Conservation (phyloP, 1,284 basidiomycete species). For the Tilletiaria anomala region DNA sequence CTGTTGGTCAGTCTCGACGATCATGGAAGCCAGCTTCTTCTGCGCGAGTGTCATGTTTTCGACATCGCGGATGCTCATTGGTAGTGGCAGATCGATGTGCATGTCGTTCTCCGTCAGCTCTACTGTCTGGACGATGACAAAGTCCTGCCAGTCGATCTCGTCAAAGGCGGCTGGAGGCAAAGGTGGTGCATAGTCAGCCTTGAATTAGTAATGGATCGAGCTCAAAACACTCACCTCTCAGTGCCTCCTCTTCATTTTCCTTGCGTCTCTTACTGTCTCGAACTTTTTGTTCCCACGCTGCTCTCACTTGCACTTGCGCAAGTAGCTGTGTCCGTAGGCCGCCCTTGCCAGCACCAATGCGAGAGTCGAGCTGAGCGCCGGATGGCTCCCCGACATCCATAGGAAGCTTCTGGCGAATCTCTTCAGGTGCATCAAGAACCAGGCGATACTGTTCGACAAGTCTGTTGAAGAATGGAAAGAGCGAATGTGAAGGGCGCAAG, state of each 20-base stretch:
- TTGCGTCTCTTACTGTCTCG: conserved; percentile 69
- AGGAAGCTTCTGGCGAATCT: conserved; percentile 55
- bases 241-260: conserved; percentile 70
- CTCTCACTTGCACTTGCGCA: conserved; percentile 58
- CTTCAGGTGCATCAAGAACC: conserved; percentile 68
- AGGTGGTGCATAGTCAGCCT: not conserved
- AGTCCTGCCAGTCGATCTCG: conserved; percentile 99
- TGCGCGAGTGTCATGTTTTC: conserved; percentile 93
- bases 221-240: conserved; percentile 4
- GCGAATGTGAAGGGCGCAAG: conserved; percentile 80
- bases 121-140: conserved; percentile 94
- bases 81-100: conserved; percentile 72
- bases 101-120: conserved; percentile 84
- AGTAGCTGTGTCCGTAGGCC: conserved; percentile 58
- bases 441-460: conserved; percentile 92
- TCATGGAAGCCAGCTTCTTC: conserved; percentile 94
- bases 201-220: not conserved
- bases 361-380: not conserved
- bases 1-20: conserved; percentile 58
- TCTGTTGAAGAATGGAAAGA: conserved; percentile 91
- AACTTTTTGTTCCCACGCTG: conserved; percentile 74
- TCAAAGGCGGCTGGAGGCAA: conserved; percentile 45
- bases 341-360: not conserved
- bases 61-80: conserved; percentile 84
- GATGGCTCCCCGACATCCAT: too few species aligned